Evolutionary conservation across 768 basidiomycete species (phyloP), one percentile per base, ranked within the genome.

Genomic region (Porpolomopsis calyptriformis): DNA sequence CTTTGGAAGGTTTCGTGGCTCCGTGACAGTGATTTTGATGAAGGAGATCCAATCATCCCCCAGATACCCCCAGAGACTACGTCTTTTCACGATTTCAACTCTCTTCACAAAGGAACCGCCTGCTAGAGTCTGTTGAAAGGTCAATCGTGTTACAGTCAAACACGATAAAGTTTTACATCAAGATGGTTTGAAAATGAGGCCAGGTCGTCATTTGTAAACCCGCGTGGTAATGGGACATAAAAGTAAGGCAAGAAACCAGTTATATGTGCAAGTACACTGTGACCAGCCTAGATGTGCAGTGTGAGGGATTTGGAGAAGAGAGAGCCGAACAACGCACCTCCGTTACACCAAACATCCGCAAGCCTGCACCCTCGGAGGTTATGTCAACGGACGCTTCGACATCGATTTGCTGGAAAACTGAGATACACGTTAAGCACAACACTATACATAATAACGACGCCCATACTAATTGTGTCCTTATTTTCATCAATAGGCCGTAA

Each of bases 391-490:
- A 61, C 38, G 75, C 72, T 52, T 94, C 90, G 6, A 98, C 73
- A 52, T 98, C 96, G 48, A 94, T 93, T 63, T 98, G 96, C 61
- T 99, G 96, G 56, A 98, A 98, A 14, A 85, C 90, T 93, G 48
- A 8, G 26, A 4, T 27, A 18, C 38, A 26, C 10, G 7, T 18
- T 10, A 1, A 18, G 18, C 14, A 33, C 27, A 4, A 8, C 24
- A 40, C 14, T 12, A 12, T 25, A 25, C 19, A 22, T n/a, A 31
- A 46, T 7, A 29, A 24, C 12, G 20, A 6, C 6, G 9, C 8
- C 55, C 80, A 47, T 31, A 89, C 91, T 65, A 48, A 96, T 81
- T 4, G 70, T 64, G 56, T 93, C 82, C 46, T 56, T 71, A 53
- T 75, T 74, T 40, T 72, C 69, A 52, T 87, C 66, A 4, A 93